Evolutionary conservation across 345 rosid genomes (phyloP), one percentile per base, ranked within the genome.

Genomic region (Clausena lansium): DNA sequence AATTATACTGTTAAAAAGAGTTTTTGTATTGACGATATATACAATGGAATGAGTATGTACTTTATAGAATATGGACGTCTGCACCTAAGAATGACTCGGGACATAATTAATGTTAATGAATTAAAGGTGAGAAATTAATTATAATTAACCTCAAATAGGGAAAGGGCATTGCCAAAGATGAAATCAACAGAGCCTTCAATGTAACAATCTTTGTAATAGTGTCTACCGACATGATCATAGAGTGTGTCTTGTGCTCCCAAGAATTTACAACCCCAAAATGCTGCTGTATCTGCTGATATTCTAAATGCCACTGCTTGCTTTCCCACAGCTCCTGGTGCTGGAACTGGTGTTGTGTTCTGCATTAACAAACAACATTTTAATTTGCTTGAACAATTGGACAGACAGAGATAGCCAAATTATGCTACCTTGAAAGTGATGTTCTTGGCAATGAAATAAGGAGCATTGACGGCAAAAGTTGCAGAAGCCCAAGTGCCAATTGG

Each of bases 221-320:
- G 99, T 74, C 99, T 86, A 7, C 99, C 99, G 73, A 86, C 5
- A 70, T 96, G 97, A 74, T 96, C 99, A 78, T 96, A 96, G 0
- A 96, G 86, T 0, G 99, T 96, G 83, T 96, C 99, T 84, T 96
- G 99, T 10, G 90, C 99, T 58, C 99, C 99, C 68, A 96, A 77
- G 85, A 96, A 92, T 54, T 66, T 85, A 76, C 99, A 96, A 7
- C 99, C 98, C 68, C 83, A 59, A 77, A 96, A 94, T 0, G 89
- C 85, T 2, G 97, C 99, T 22, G 94, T 94, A 76, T 96, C 99
- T 2, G 86, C 99, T 0, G 99, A 96, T 71, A 94, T 93, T 67
- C 99, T 87, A 62, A 94, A 86, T 38, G 99, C 98, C 55, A 96
- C 98, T 0, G 99, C 99, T 74, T 96, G 99, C 72, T 92, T 90